These are phyloP conservation scores for Globisporangium radiosum DNA, from an alignment of 352 stramenopile species.

Conservation along the genomic window DNA sequence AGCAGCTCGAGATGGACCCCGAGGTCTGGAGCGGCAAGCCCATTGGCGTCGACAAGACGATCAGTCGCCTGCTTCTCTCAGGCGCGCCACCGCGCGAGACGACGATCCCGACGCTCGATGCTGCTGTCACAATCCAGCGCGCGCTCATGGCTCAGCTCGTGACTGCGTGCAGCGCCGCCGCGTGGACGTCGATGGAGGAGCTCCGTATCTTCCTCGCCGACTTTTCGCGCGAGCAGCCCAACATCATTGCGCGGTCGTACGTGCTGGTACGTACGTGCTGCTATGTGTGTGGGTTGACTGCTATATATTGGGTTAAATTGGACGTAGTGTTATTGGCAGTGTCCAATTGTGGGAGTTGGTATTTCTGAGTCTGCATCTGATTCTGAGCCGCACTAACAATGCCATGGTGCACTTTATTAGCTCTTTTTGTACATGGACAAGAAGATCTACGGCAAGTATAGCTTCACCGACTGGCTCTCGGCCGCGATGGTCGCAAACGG, in stretches of 20 bases:
- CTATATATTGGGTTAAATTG: too few species aligned
- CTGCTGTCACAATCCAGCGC: conserved; percentile 38
- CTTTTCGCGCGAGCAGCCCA: conserved; percentile 62
- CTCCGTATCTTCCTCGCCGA: conserved; percentile 70
- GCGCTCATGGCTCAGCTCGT: conserved; percentile 51
- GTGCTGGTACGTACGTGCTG: conserved; percentile 48
- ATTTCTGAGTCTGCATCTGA: too few species aligned
- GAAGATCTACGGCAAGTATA: conserved; percentile 79
- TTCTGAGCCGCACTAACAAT: neutral
- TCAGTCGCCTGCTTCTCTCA: conserved; percentile 65
- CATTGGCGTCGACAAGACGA: conserved; percentile 67
- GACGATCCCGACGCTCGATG: conserved; percentile 49
- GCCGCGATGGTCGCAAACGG: conserved; percentile 78
- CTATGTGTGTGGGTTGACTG: conserved; percentile 20
- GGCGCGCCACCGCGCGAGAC: conserved; percentile 69
- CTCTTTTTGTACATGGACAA: conserved; percentile 82
- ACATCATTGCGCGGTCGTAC: conserved; percentile 74
- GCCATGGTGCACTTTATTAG: conserved; percentile 14
- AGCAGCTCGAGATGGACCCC: conserved; percentile 57
- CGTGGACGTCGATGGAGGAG: conserved; percentile 78
- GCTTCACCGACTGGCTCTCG: conserved; percentile 82
- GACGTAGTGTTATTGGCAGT: too few species aligned
- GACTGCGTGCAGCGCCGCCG: conserved; percentile 43
- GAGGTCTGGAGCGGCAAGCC: conserved; percentile 64
- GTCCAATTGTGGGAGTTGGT: too few species aligned